Evolutionary conservation across 495 filamentous ascomycete genomes (phyloP).

Genomic region (Lophium mytilinum): DNA sequence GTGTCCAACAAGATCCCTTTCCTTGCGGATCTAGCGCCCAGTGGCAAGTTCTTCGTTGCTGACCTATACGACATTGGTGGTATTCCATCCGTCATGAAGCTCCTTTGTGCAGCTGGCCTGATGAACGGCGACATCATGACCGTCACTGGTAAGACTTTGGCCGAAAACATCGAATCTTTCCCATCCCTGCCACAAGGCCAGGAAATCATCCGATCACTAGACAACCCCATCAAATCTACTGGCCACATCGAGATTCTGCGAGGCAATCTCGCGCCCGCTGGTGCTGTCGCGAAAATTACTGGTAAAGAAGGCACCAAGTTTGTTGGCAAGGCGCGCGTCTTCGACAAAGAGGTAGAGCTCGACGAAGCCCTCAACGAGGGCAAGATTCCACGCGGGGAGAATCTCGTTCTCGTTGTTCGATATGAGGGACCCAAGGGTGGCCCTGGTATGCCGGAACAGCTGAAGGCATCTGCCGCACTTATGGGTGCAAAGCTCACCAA

Average conservation of each 20-base stretch:
- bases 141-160: constrained; percentile 86
- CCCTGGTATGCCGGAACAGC: constrained; percentile 97
- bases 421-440: constrained; percentile 96
- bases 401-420: constrained; percentile 85
- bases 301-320: constrained; percentile 87
- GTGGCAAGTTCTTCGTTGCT: constrained; percentile 84
- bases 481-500: constrained; percentile 89
- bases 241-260: constrained; percentile 86
- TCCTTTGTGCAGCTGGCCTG: constrained; percentile 72
- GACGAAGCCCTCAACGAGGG: constrained; percentile 66
- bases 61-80: constrained; percentile 94
- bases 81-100: constrained; percentile 83
- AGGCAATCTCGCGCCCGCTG: constrained; percentile 86
- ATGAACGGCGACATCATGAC: constrained; percentile 80
- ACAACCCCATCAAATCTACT: constrained; percentile 76
- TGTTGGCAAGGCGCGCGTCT: constrained; percentile 76
- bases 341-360: constrained; percentile 78
- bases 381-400: constrained; percentile 64
- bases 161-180: constrained; percentile 76
- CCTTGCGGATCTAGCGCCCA: constrained; percentile 86
- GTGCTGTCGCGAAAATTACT: constrained; percentile 95
- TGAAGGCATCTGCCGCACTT: constrained; percentile 78
- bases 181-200: constrained; percentile 75
- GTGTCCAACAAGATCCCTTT: constrained; percentile 86
- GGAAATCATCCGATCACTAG: constrained; percentile 72